phyloP scores from a whole-genome alignment of 495 filamentous ascomycete genomes.

The Ascobolus immersus region DNA sequence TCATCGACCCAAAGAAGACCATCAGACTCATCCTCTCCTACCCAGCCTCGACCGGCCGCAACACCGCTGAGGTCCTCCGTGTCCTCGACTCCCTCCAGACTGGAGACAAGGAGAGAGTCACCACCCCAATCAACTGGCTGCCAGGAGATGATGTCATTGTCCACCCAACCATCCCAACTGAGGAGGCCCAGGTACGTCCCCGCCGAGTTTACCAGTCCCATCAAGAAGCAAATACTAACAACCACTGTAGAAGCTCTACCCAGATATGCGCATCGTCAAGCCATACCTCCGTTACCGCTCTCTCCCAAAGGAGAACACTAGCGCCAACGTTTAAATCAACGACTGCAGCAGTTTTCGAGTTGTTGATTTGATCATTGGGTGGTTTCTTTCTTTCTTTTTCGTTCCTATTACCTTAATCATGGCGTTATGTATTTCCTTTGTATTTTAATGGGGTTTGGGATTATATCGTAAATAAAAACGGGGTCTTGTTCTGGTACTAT shows the following conservation, averaged over 20 bases:
- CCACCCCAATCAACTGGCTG: constrained; percentile 81
- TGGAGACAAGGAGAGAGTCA: constrained; percentile 84
- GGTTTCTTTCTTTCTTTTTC: no score
- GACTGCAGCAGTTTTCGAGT: constrained; percentile 3
- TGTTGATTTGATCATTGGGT: neutral
- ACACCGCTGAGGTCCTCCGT: constrained; percentile 84
- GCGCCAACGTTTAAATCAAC: no score
- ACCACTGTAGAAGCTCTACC: constrained; percentile 42
- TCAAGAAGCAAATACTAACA: constrained; percentile 1
- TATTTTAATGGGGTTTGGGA: no score
- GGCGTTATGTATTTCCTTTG: no score
- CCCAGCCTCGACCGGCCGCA: constrained; percentile 90
- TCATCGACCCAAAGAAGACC: constrained; percentile 96
- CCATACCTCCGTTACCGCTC: constrained; percentile 60
- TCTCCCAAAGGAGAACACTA: constrained; percentile 30
- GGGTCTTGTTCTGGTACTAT: no score
- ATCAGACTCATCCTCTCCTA: constrained; percentile 91
- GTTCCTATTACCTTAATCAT: no score
- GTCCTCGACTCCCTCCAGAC: constrained; percentile 92
- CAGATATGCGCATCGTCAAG: constrained; percentile 77
- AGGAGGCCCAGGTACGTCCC: constrained; percentile 40
- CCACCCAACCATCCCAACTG: constrained; percentile 62
- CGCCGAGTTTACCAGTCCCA: constrained; percentile 2
- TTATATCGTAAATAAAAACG: no score
- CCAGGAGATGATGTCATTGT: constrained; percentile 89